Evolutionary conservation across 495 filamentous ascomycete genomes (phyloP).

Genomic region (Aspergillus asperescens): DNA sequence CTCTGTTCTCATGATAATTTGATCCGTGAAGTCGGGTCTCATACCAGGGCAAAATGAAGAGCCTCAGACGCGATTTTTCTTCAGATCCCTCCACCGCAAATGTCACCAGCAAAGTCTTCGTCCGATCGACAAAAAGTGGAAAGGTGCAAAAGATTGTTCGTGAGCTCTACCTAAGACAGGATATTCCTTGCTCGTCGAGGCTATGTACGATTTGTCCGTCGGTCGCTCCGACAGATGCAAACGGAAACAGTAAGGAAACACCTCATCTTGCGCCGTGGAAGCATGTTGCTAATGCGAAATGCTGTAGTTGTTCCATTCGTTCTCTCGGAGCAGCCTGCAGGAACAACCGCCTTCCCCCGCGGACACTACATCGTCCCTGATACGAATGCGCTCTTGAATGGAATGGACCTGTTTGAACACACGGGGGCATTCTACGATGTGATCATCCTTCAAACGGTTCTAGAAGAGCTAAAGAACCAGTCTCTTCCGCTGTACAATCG

Average conservation of each 20-base stretch:
- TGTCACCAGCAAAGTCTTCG: constrained; percentile 87
- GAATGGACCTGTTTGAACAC: constrained; percentile 94
- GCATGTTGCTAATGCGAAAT: constrained; percentile 26
- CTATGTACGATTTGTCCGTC: constrained; percentile 70
- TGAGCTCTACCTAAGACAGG: constrained; percentile 89
- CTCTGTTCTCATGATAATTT: constrained; percentile 14
- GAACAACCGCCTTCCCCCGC: constrained; percentile 70
- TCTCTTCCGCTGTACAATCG: constrained; percentile 95
- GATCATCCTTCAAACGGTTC: constrained; percentile 86
- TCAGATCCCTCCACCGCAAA: constrained; percentile 65
- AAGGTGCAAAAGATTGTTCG: constrained; percentile 98
- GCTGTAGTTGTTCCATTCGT: constrained; percentile 67
- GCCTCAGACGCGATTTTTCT: constrained; percentile 70
- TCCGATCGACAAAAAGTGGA: constrained; percentile 85
- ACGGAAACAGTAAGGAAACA: constrained; percentile 57
- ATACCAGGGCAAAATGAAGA: constrained; percentile 64
- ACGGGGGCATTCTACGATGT: constrained; percentile 91
- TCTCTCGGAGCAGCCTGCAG: constrained; percentile 79
- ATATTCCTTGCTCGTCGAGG: constrained; percentile 95
- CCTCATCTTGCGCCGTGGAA: background rate
- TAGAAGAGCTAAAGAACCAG: constrained; percentile 91
- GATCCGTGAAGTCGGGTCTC: constrained; percentile 15
- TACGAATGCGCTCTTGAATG: constrained; percentile 91
- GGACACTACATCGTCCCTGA: constrained; percentile 96
- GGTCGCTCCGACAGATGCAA: constrained; percentile 68